Evolutionary conservation across 2,329 filamentous ascomycete genomes (phyloP).

Genomic region (Trichoderma harzianum): DNA sequence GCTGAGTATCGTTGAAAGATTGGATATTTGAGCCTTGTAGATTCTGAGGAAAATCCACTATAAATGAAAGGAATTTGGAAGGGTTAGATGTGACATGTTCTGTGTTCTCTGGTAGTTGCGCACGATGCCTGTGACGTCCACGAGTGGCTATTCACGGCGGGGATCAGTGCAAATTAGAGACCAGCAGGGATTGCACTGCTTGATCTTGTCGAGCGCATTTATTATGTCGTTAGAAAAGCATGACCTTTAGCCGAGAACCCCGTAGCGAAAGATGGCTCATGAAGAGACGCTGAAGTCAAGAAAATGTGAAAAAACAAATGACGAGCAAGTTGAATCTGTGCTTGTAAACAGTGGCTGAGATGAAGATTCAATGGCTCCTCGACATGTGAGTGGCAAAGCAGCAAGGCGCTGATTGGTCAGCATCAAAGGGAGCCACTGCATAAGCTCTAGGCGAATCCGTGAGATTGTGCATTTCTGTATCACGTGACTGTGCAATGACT

Average conservation of each 20-base stretch:
- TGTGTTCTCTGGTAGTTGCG: neutral
- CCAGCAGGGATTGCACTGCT: neutral
- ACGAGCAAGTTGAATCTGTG: neutral
- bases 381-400: conserved; percentile 11
- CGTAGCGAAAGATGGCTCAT: neutral
- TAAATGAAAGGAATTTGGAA: neutral
- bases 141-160: neutral
- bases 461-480: neutral
- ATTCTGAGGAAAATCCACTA: neutral
- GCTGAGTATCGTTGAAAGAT: neutral
- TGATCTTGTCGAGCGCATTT: neutral
- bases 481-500: conserved; percentile 4
- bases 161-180: neutral
- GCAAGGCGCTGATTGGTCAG: conserved; percentile 9
- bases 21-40: neutral
- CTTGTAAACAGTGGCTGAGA: neutral
- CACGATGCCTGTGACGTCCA: neutral
- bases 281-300: neutral
- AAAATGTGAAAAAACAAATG: neutral
- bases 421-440: neutral
- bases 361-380: conserved; percentile 1
- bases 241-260: neutral
- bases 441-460: neutral
- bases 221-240: neutral
- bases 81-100: neutral